Percentiles rank a stretch among this genome's conserved stretches.
phyloP scores from a whole-genome alignment of 768 basidiomycete species.

The Lentinula boryana region DNA sequence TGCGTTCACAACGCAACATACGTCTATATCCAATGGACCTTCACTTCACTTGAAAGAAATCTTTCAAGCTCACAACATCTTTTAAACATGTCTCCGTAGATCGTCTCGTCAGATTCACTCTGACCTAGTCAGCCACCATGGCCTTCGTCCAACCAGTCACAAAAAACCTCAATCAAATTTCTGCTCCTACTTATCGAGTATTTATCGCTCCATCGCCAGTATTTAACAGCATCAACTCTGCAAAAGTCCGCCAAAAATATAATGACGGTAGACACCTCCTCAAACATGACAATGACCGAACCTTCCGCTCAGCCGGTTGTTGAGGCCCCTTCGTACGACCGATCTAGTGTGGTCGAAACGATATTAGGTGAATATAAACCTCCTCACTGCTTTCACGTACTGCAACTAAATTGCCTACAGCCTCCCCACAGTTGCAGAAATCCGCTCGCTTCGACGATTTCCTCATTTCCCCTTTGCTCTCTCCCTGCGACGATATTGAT shows the following conservation, averaged over 20 bases:
- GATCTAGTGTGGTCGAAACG: conserved; percentile 7
- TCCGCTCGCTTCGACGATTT: conserved; percentile 5
- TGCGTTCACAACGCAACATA: conserved; percentile 33
- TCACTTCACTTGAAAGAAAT: conserved; percentile 30
- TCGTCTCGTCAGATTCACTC: conserved; percentile 42
- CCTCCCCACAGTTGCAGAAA: background rate
- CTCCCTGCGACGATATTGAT: conserved; percentile 6
- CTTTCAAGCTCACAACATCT: conserved; percentile 51
- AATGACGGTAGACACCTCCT: background rate
- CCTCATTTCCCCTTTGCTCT: conserved; percentile 5
- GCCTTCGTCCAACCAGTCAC: conserved; percentile 62
- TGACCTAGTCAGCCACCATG: conserved; percentile 74
- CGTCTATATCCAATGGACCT: conserved; percentile 35
- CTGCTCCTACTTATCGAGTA: conserved; percentile 36
- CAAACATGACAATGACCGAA: conserved; percentile 7
- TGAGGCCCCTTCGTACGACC: conserved; percentile 15
- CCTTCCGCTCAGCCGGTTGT: background rate
- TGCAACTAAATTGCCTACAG: background rate
- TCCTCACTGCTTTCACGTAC: background rate
- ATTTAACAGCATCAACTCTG: conserved; percentile 62
- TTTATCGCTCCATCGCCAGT: conserved; percentile 48
- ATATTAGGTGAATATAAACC: conserved; percentile 6
- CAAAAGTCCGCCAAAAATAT: conserved; percentile 26
- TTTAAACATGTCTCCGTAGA: conserved; percentile 56
- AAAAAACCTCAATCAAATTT: conserved; percentile 38